Evolutionary conservation across 1,284 basidiomycete genomes (phyloP).

Genomic region (Phylloporus sp.): DNA sequence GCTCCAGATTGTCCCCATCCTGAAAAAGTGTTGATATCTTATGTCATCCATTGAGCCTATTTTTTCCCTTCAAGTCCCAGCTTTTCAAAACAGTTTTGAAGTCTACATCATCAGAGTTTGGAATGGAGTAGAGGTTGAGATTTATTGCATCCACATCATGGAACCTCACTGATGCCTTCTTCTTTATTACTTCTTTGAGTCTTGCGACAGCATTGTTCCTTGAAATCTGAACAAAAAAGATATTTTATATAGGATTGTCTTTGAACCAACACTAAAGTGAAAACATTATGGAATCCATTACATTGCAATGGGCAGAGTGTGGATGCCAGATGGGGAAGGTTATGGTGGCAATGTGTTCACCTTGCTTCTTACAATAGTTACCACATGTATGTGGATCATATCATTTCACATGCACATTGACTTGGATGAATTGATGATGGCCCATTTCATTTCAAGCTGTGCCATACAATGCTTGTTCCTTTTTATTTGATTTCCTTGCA

Average conservation of each 20-base stretch:
- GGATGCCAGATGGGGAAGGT: too few species aligned
- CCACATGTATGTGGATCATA: too few species aligned
- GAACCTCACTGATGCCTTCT: neutral
- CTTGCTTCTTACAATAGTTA: too few species aligned
- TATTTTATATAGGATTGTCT: too few species aligned
- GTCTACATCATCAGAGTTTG: neutral
- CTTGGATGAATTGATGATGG: too few species aligned
- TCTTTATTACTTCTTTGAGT: neutral
- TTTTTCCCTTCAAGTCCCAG: neutral
- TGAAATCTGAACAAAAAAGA: neutral
- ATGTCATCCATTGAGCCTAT: neutral
- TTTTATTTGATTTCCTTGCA: slow-evolving; percentile 49
- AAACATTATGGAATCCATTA: too few species aligned
- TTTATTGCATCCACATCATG: neutral
- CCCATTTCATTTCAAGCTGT: too few species aligned
- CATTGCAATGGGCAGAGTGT: too few species aligned
- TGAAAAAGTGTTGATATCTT: neutral
- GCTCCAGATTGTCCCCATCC: neutral
- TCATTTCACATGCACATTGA: too few species aligned
- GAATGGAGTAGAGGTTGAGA: neutral
- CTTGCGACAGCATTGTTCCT: neutral
- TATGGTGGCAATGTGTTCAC: too few species aligned
- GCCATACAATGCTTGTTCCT: slow-evolving; percentile 44
- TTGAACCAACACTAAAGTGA: too few species aligned
- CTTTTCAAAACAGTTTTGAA: too few species aligned